Evolutionary conservation across 352 stramenopile species (phyloP), one percentile per base, ranked within the genome.

Genomic region (Albugo laibachii): DNA sequence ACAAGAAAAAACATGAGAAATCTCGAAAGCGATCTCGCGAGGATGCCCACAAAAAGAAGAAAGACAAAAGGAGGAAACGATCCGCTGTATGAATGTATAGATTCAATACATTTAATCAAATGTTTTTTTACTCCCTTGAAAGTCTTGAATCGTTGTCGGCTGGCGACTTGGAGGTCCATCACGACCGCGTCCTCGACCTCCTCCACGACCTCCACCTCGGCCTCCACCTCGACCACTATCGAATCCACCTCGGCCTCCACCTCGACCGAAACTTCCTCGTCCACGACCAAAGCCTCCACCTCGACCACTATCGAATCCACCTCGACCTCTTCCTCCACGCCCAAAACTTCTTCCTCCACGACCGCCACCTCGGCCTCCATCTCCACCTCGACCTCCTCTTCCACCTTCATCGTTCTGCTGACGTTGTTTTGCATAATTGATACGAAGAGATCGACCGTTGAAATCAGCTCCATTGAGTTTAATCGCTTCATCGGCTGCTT

Each of bases 81-180:
- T 43, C 50, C 18, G 67, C 59, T 42, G 36, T 47, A 41, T 67
- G 61, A 46, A 43, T 24, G 16, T 24, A 43, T 24, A 3, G 38
- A 43, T 10, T 24, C 20, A 19, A 43, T 43, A 8, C 16, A 16
- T 47, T 61, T 95, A 95, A 74, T 98, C 91, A 60, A 98, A 98
- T 36, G 92, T 97, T 55, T 92, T 89, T 74, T 98, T 98, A 38
- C 71, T 95, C 48, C 94, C 94, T 54, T 86, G 55, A 67, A 97
- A 97, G 59, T 75, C 86, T 49, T 94, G 75, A 65, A 97, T 97
- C 41, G 69, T 72, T 36, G 82, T 76, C 56, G 70, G 61, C 61
- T 96, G 92, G 45, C 82, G 80, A 56, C 82, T 83, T 16, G 69
- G 69, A 11, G 80, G 63, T 38, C 84, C 77, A 45, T 79, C 71